phyloP scores from a whole-genome alignment of 2,329 filamentous ascomycete genomes.

The Eutypa lata region DNA sequence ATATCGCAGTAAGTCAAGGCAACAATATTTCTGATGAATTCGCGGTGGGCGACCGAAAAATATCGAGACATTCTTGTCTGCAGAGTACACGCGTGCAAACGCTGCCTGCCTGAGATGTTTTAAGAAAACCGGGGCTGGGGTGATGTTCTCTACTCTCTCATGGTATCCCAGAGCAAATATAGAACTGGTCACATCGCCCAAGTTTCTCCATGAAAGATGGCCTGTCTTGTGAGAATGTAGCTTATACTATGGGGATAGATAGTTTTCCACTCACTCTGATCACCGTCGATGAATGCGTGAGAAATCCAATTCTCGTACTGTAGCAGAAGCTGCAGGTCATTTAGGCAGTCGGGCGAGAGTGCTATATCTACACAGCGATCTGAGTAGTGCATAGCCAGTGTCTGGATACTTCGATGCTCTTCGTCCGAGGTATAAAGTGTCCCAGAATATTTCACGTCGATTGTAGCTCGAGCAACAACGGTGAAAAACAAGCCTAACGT shows the following conservation, averaged over 20 bases:
- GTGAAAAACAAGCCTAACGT: slow-evolving; percentile 21
- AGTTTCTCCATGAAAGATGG: slow-evolving; percentile 43
- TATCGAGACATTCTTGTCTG: slow-evolving; percentile 44
- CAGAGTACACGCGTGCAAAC: slow-evolving; percentile 41
- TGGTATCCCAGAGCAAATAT: slow-evolving; percentile 47
- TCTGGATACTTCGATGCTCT: slow-evolving; percentile 10
- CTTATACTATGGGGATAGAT: too few species aligned
- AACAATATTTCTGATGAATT: slow-evolving; percentile 40
- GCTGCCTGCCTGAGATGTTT: slow-evolving; percentile 35
- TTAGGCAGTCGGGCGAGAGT: slow-evolving; percentile 30
- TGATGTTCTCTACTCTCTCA: slow-evolving; percentile 30
- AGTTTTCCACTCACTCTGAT: slow-evolving; percentile 34
- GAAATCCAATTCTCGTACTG: slow-evolving; percentile 47
- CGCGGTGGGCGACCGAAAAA: slow-evolving; percentile 49
- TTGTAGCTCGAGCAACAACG: slow-evolving; percentile 19
- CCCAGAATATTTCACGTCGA: slow-evolving; percentile 9
- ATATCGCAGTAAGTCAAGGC: slow-evolving; percentile 26
- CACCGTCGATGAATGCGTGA: slow-evolving; percentile 39
- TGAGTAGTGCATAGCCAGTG: slow-evolving; percentile 14
- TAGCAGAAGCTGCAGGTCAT: slow-evolving; percentile 41
- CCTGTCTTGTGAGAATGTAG: slow-evolving; percentile 24
- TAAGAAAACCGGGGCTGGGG: slow-evolving; percentile 35
- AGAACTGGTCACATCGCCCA: slow-evolving; percentile 43
- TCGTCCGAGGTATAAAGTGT: slow-evolving; percentile 12
- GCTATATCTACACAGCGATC: slow-evolving; percentile 21